Evolutionary conservation across 306 rosid species (phyloP).

Genomic region (Pterocarpus macrocarpus): DNA sequence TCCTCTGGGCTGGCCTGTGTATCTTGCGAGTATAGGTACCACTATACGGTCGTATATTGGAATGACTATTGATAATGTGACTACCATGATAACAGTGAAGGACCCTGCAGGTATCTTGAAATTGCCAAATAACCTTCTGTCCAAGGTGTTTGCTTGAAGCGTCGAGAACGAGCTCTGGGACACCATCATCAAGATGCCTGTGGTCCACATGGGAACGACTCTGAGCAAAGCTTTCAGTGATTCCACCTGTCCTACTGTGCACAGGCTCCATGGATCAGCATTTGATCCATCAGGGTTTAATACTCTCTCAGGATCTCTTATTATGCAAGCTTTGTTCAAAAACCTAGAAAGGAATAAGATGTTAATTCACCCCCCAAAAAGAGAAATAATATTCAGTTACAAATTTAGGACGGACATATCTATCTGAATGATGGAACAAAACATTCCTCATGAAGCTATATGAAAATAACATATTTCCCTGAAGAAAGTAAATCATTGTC

Average conservation of each 20-base stretch:
- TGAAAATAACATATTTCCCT: background rate
- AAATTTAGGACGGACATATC: background rate
- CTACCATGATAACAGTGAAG: slow-evolving; percentile 43
- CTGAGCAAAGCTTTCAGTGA: slow-evolving; percentile 54
- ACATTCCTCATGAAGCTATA: too few relatives aligned
- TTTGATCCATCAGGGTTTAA: slow-evolving; percentile 50
- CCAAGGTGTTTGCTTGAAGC: slow-evolving; percentile 52
- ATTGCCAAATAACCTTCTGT: slow-evolving; percentile 44
- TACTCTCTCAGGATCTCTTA: slow-evolving; percentile 35
- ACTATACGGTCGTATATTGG: slow-evolving; percentile 37
- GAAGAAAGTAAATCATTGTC: background rate
- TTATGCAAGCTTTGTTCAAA: slow-evolving; percentile 70
- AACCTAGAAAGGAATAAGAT: slow-evolving; percentile 27
- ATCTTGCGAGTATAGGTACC: slow-evolving; percentile 52
- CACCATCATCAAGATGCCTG: slow-evolving; percentile 53
- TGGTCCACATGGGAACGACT: slow-evolving; percentile 64
- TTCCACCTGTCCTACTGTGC: slow-evolving; percentile 67
- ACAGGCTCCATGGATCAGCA: slow-evolving; percentile 60
- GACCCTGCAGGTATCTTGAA: slow-evolving; percentile 63
- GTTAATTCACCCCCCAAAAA: too few relatives aligned
- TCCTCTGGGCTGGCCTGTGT: slow-evolving; percentile 49
- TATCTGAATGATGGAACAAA: slow-evolving; percentile 3
- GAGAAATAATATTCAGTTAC: too few relatives aligned
- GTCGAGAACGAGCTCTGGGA: slow-evolving; percentile 43
- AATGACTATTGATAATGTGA: slow-evolving; percentile 48